A percentile compares a stretch with the other conserved stretches of the same genome.
Conservation (phyloP, 257 asterid species). For the Parsonsia alboflavescens region DNA sequence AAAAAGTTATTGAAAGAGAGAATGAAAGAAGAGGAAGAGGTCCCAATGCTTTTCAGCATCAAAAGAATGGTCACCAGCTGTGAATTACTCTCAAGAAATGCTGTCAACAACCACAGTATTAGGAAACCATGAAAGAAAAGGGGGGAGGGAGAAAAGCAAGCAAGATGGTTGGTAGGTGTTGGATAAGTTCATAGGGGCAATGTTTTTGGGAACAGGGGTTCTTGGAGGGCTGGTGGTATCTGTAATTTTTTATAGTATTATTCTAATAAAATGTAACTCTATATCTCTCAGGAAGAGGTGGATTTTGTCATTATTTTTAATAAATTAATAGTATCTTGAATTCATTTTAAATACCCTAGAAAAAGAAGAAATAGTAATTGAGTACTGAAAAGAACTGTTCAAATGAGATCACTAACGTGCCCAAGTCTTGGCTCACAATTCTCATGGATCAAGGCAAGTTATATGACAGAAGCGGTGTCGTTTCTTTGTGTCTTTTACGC, state of each 20-base stretch:
- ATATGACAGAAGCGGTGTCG: conserved; percentile 9
- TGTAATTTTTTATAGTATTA: background rate
- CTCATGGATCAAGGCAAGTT: background rate
- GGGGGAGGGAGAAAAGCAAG: background rate
- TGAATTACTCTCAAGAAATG: conserved; percentile 11
- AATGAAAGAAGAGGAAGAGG: background rate
- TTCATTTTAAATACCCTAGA: background rate
- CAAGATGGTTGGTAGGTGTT: background rate
- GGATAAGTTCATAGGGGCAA: background rate
- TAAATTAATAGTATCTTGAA: background rate
- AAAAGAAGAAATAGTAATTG: background rate
- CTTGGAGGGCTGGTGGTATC: background rate
- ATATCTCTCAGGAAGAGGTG: background rate
- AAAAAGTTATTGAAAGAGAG: background rate
- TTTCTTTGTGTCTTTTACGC: background rate
- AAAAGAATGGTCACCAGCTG: conserved; percentile 40
- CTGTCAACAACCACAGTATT: conserved; percentile 7
- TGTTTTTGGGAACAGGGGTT: background rate
- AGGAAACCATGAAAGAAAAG: background rate
- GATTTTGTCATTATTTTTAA: background rate
- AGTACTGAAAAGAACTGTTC: background rate
- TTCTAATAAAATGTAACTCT: background rate
- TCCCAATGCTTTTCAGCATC: conserved; percentile 29
- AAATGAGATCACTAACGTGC: background rate
- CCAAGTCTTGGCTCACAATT: background rate